Evolutionary conservation across 2,329 filamentous ascomycete genomes (phyloP), one percentile per base, ranked within the genome.

Genomic region (Nannizziopsis barbatae): DNA sequence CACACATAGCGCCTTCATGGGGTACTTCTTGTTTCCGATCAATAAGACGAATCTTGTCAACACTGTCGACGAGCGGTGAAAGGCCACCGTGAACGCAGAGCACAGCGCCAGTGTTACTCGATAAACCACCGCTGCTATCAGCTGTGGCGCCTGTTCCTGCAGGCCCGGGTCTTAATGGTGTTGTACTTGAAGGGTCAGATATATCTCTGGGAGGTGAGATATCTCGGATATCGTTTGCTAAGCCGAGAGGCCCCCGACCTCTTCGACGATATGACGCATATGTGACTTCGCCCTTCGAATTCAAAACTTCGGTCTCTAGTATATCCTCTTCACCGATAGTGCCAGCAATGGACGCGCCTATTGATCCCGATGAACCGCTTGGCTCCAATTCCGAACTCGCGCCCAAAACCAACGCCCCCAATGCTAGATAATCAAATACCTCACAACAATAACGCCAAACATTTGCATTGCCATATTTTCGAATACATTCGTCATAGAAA

Each of bases 371-470:
- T 45, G 74, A 69, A 51, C 72, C 71, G 2, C 64, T 68, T 71
- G 66, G 85, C 74, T 70, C 71, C 32, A 84, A 71, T 18, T 76
- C 74, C 5, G 79, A 78, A 38, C 77, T 75, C 20, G 92, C 88
- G 55, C 92, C 92, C n/a, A 95, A 78, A 96, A 98, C 96, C 56
- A 98, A 90, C 53, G 96, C 93, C 59, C 86, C 94, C 52, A 98
- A 73, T 7, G 90, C 95, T 55, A 98, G 75, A 67, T 94, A 98
- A 71, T 98, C 92, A 69, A 98, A 98, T 88, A 98, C 95, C 70
- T 98, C 92, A 57, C 92, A 98, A 65, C 98, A 98, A 67, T 96
- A 92, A 68, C 98, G 92, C 92, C 92, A 98, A 17, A 98, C 92
- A 60, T 92, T 95, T 54, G 92, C 88, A 63, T 95, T 96, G 63